Evolutionary conservation across 441 rosid species (phyloP).

Genomic region (Arabidopsis hybrid): DNA sequence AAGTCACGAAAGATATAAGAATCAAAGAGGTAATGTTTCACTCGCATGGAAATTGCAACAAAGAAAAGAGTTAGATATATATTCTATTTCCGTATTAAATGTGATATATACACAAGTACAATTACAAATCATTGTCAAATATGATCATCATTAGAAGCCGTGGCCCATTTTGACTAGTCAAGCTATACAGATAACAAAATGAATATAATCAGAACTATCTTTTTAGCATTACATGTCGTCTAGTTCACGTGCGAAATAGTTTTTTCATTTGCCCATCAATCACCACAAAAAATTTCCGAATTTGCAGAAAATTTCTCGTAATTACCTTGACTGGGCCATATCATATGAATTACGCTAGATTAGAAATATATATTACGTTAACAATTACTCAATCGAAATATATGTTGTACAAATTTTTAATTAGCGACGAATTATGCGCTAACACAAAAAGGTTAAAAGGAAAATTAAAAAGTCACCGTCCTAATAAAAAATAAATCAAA

Average conservation of each 20-base stretch:
- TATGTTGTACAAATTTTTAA: not conserved
- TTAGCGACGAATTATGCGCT: not conserved
- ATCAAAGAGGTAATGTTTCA: not conserved
- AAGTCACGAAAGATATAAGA: not conserved
- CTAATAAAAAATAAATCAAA: not conserved
- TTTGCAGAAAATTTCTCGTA: not conserved
- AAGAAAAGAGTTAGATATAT: not conserved
- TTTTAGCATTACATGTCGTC: constrained; percentile 35
- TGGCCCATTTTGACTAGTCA: constrained; percentile 38
- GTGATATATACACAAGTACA: constrained; percentile 20
- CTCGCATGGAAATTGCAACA: not conserved
- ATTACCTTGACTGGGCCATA: not conserved
- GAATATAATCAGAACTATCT: constrained; percentile 18
- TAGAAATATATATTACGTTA: not conserved
- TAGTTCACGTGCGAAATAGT: constrained; percentile 34
- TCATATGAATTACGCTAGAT: not conserved
- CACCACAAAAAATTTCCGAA: not conserved
- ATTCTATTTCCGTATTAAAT: not conserved
- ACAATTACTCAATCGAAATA: not conserved
- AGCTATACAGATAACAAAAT: constrained; percentile 3
- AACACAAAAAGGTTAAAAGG: not conserved
- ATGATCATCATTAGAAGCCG: constrained; percentile 31
- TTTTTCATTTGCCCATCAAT: constrained; percentile 5
- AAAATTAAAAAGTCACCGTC: not conserved
- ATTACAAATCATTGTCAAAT: constrained; percentile 41